These are phyloP conservation scores for Zizania latifolia DNA, from an alignment of 176 grass and related monocot species.

Conservation along the genomic window DNA sequence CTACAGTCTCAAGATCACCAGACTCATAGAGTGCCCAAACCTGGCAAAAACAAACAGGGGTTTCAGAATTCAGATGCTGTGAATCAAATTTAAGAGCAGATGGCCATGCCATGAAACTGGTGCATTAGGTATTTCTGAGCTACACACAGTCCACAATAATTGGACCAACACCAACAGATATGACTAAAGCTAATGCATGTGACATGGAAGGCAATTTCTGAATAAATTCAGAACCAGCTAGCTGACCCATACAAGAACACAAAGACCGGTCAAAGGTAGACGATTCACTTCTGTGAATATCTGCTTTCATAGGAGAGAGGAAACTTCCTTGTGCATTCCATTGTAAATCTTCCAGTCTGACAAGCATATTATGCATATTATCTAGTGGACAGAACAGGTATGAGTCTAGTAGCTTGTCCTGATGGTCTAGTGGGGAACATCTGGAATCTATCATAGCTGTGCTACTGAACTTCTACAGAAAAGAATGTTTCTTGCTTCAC, in stretches of 20 bases:
- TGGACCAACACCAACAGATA: not conserved
- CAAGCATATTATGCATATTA: not conserved
- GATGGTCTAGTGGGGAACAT: not conserved
- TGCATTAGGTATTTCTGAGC: not conserved
- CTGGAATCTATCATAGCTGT: not conserved
- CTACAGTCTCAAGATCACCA: slow-evolving; percentile 37
- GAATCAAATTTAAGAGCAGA: not conserved
- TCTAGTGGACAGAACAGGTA: not conserved
- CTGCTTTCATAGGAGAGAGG: not conserved
- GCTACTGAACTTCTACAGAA: not conserved
- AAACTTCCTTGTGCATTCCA: slow-evolving; percentile 21
- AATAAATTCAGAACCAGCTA: not conserved
- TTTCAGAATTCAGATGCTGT: slow-evolving; percentile 15
- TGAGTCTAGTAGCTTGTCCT: not conserved
- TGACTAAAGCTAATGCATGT: slow-evolving; percentile 9
- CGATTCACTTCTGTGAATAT: not conserved
- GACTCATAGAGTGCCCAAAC: slow-evolving; percentile 60
- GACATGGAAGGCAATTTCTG: not conserved
- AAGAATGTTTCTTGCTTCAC: slow-evolving; percentile 2
- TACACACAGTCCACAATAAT: not conserved
- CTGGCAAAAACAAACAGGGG: slow-evolving; percentile 35
- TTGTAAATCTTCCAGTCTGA: not conserved
- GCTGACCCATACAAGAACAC: not conserved
- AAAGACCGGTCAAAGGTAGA: not conserved
- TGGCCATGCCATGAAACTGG: not conserved